These are phyloP conservation scores for Cryphonectria carpinicola DNA, from an alignment of 2,329 filamentous ascomycete species.

Conservation along the genomic window DNA sequence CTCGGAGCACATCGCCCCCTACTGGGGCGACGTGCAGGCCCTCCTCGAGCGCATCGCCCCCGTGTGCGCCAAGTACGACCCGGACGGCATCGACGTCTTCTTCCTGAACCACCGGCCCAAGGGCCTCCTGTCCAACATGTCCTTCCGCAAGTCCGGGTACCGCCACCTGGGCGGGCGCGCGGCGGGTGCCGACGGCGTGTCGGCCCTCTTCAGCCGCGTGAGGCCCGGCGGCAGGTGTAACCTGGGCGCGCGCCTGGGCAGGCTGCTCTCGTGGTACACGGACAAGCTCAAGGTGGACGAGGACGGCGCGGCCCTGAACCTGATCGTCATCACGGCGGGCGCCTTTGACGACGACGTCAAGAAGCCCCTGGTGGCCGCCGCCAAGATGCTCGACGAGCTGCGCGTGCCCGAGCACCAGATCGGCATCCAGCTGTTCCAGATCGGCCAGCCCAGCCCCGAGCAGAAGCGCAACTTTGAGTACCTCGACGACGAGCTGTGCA, in stretches of 20 bases:
- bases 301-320: slow-evolving; percentile 35
- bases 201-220: slow-evolving; percentile 33
- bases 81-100: slow-evolving; percentile 30
- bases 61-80: slow-evolving; percentile 29
- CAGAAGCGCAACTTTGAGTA: slow-evolving; percentile 30
- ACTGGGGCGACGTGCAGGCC: slow-evolving; percentile 27
- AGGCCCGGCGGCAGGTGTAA: slow-evolving; percentile 36
- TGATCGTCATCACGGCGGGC: slow-evolving; percentile 37
- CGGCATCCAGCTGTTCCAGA: slow-evolving; percentile 33
- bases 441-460: slow-evolving; percentile 29
- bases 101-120: slow-evolving; percentile 30
- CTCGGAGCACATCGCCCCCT: slow-evolving; percentile 28
- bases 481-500: slow-evolving; percentile 33
- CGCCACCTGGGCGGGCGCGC: slow-evolving; percentile 31
- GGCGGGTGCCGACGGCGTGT: slow-evolving; percentile 33
- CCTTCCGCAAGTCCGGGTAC: slow-evolving; percentile 32
- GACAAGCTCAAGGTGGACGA: slow-evolving; percentile 36
- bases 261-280: slow-evolving; percentile 36
- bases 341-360: slow-evolving; percentile 31
- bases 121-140: slow-evolving; percentile 29
- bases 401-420: slow-evolving; percentile 32
- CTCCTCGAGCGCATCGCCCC: slow-evolving; percentile 29
- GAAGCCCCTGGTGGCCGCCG: slow-evolving; percentile 29
- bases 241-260: slow-evolving; percentile 35
- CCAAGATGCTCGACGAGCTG: slow-evolving; percentile 31